Conservation (phyloP, 192 early-diverging fungal genomes). For the Allomyces javanicus region DNA sequence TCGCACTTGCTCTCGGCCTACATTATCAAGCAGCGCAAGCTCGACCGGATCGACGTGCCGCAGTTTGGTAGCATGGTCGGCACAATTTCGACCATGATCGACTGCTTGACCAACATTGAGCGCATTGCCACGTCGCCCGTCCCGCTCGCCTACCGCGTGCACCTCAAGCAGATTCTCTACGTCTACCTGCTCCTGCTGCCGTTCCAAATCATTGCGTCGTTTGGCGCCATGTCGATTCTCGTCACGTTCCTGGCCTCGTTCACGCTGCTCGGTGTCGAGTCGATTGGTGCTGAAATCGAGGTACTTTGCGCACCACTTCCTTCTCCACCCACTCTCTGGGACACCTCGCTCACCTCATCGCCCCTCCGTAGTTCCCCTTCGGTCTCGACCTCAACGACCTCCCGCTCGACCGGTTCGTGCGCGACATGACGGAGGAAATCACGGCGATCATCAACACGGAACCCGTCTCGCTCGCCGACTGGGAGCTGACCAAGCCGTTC, state of each 20-base stretch:
- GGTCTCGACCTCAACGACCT: background rate
- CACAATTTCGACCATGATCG: slow-evolving; percentile 25
- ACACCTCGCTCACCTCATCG: background rate
- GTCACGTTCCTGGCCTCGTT: slow-evolving; percentile 47
- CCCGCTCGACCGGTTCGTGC: background rate
- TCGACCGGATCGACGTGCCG: background rate
- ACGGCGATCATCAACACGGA: background rate
- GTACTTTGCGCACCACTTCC: background rate
- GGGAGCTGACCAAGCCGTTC: background rate
- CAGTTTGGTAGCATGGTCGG: slow-evolving; percentile 15
- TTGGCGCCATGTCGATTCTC: slow-evolving; percentile 39
- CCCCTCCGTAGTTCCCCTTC: background rate
- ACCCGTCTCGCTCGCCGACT: background rate
- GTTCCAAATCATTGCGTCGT: slow-evolving; percentile 46
- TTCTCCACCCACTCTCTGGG: background rate
- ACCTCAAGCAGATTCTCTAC: slow-evolving; percentile 63
- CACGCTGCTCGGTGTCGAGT: slow-evolving; percentile 63
- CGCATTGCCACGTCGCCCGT: slow-evolving; percentile 72
- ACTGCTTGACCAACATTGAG: slow-evolving; percentile 50
- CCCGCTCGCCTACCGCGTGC: slow-evolving; percentile 71
- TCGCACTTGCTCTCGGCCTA: background rate
- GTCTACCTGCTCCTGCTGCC: slow-evolving; percentile 58
- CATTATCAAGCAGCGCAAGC: background rate
- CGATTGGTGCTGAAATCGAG: slow-evolving; percentile 76
- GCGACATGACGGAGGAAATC: background rate